phyloP scores from a whole-genome alignment of 495 filamentous ascomycete genomes.

The Jackrogersella minutella region DNA sequence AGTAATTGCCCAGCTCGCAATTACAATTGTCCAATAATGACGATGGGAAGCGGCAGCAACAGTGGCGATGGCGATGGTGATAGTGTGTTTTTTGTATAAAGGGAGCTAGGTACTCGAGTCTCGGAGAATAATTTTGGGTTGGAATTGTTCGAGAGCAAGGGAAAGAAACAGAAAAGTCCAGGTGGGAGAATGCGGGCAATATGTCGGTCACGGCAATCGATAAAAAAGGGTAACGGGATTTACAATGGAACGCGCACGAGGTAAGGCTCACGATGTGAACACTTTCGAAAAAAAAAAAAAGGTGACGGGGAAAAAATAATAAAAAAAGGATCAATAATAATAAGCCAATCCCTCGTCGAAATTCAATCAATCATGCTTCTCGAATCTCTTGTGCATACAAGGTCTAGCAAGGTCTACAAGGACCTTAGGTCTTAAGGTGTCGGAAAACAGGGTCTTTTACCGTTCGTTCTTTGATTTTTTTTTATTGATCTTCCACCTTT shows the following conservation, averaged over 20 bases:
- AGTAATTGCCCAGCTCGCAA: background rate
- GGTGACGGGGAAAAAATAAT: too few relatives aligned
- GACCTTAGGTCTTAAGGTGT: conserved; percentile 15
- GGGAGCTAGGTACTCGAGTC: too few relatives aligned
- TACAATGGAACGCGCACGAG: too few relatives aligned
- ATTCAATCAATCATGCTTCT: conserved; percentile 36
- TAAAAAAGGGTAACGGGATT: conserved; percentile 11
- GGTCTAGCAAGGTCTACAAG: conserved; percentile 3
- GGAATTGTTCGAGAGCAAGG: conserved; percentile 12
- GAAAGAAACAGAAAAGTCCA: background rate
- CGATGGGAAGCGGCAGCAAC: background rate
- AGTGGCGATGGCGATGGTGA: conserved; percentile 2
- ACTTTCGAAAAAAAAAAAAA: background rate
- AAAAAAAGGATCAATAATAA: conserved; percentile 7
- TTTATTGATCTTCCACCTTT: background rate
- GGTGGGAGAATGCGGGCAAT: conserved; percentile 20
- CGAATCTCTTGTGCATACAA: conserved; percentile 27
- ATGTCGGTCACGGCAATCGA: conserved; percentile 22
- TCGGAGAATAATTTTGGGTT: conserved; percentile 11
- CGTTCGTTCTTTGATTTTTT: conserved; percentile 11
- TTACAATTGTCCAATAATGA: background rate
- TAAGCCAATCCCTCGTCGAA: conserved; percentile 11
- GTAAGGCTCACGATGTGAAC: conserved; percentile 23
- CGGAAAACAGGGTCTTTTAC: conserved; percentile 25
- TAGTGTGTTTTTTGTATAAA: too few relatives aligned